These are phyloP conservation scores for Nicotiana obtusifolia DNA, from an alignment of 257 asterid genomes.

Conservation along the genomic window DNA sequence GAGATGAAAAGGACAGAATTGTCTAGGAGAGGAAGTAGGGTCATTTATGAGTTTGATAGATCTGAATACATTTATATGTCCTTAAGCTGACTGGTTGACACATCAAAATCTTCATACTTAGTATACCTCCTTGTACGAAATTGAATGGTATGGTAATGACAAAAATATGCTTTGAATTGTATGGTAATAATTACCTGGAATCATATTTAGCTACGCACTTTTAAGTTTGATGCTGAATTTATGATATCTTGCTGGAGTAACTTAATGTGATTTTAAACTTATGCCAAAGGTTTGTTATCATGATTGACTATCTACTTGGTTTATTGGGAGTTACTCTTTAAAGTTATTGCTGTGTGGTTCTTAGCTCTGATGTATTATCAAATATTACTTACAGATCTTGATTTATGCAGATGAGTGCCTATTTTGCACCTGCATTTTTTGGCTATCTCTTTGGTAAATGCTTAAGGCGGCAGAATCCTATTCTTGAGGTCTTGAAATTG, in stretches of 20 bases:
- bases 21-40: too few species aligned
- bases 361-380: neutral
- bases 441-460: conserved; percentile 88
- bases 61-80: too few species aligned
- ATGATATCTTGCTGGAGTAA: neutral
- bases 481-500: conserved; percentile 56
- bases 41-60: too few species aligned
- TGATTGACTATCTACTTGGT: neutral
- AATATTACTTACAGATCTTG: neutral
- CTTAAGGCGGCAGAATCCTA: conserved; percentile 55
- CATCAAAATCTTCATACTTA: too few species aligned
- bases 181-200: neutral
- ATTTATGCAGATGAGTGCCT: conserved; percentile 79
- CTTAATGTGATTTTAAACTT: neutral
- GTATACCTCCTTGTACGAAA: too few species aligned
- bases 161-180: too few species aligned
- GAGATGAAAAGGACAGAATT: too few species aligned
- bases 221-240: neutral
- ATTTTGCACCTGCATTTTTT: conserved; percentile 92
- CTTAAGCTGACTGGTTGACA: too few species aligned
- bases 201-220: neutral
- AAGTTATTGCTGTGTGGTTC: neutral
- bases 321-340: neutral
- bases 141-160: too few species aligned
- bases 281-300: neutral